Conservation (phyloP, 139 green algal species). For the Monoraphidium neglectum region DNA sequence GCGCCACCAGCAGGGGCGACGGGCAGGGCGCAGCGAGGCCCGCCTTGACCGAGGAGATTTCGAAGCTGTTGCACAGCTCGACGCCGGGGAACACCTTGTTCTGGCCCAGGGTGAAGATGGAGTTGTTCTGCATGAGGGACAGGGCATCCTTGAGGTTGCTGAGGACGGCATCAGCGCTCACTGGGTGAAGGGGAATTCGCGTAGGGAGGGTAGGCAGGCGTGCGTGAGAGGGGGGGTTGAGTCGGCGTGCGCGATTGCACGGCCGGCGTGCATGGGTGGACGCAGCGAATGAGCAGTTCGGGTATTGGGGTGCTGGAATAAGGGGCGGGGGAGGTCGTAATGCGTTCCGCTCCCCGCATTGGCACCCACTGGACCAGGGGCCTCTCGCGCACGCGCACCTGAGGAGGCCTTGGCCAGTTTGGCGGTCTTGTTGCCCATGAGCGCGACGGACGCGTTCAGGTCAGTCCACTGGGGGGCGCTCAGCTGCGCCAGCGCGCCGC, state of each 20-base stretch:
- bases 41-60: background rate
- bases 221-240: too few relatives aligned
- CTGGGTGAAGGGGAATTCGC: too few relatives aligned
- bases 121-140: conserved; percentile 13
- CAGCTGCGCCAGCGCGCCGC: background rate
- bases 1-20: background rate
- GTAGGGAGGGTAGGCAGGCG: too few relatives aligned
- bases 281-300: too few relatives aligned
- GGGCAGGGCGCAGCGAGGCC: background rate
- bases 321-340: too few relatives aligned
- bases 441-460: conserved; percentile 2
- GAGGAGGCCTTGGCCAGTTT: conserved; percentile 1
- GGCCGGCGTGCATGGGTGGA: too few relatives aligned
- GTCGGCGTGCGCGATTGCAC: too few relatives aligned
- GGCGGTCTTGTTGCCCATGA: background rate
- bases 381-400: background rate
- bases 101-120: conserved; percentile 13
- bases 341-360: too few relatives aligned
- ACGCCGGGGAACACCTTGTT: conserved; percentile 2
- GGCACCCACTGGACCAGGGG: background rate
- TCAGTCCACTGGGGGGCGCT: background rate
- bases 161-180: too few relatives aligned
- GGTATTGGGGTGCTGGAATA: too few relatives aligned
- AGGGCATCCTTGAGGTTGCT: background rate
- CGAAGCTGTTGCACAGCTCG: background rate